Conservation (phyloP, 148 eudicot genomes). For the Rhododendron kiyosumense region DNA sequence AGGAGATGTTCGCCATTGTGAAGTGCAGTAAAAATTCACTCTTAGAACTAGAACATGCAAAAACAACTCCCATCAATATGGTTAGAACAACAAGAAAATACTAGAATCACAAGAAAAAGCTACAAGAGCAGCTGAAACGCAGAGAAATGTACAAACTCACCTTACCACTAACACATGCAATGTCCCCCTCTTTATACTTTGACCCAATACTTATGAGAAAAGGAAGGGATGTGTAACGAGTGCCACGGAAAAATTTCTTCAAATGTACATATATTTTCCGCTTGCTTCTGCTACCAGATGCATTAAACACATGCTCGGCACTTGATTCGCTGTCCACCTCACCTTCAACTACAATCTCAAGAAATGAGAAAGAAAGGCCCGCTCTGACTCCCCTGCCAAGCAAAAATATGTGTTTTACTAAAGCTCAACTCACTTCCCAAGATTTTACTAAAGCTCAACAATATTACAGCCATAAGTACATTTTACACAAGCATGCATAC, state of each 20-base stretch:
- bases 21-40: neutral
- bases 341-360: constrained; percentile 83
- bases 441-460: neutral
- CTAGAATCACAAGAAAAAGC: neutral
- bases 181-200: constrained; percentile 81
- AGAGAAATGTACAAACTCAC: constrained; percentile 33
- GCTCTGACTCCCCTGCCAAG: constrained; percentile 72
- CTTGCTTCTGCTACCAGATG: constrained; percentile 30
- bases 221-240: constrained; percentile 68
- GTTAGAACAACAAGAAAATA: constrained; percentile 5
- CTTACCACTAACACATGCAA: constrained; percentile 96
- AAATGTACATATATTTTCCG: constrained; percentile 63
- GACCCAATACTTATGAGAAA: constrained; percentile 62
- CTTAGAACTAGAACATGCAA: neutral
- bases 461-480: neutral
- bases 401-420: neutral
- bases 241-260: constrained; percentile 80
- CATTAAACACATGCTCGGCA: constrained; percentile 34
- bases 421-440: neutral
- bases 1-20: neutral
- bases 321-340: constrained; percentile 41
- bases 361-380: constrained; percentile 60
- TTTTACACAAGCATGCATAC: neutral
- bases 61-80: neutral
- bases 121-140: constrained; percentile 3